Conservation (phyloP, 2,329 filamentous ascomycete species). For the Exophiala aquamarina region DNA sequence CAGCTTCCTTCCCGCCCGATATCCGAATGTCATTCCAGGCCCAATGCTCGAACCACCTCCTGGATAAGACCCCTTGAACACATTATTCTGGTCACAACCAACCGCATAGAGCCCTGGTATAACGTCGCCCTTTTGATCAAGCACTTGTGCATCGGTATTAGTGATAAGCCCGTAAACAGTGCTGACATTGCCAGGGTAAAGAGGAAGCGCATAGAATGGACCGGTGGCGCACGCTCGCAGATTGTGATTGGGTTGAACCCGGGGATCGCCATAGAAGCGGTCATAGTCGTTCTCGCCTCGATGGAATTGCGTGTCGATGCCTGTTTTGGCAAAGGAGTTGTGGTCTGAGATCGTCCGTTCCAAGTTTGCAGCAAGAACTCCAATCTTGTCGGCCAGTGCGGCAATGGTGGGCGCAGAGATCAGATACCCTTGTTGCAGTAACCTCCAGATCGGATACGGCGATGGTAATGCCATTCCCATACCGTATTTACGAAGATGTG, state of each 20-base stretch:
- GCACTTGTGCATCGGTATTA: slow-evolving; percentile 10
- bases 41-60: slow-evolving; percentile 16
- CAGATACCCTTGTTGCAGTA: slow-evolving; percentile 12
- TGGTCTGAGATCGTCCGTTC: slow-evolving; percentile 21
- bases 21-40: slow-evolving; percentile 18
- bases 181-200: slow-evolving; percentile 40
- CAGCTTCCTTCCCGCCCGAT: slow-evolving; percentile 6
- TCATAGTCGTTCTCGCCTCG: slow-evolving; percentile 37
- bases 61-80: slow-evolving; percentile 9
- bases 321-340: slow-evolving; percentile 32
- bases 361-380: slow-evolving; percentile 4
- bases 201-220: slow-evolving; percentile 36
- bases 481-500: slow-evolving; percentile 10
- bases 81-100: slow-evolving; percentile 8
- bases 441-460: slow-evolving; percentile 6
- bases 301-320: slow-evolving; percentile 35
- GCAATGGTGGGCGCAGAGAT: slow-evolving; percentile 10
- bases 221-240: slow-evolving; percentile 31
- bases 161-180: slow-evolving; percentile 25
- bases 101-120: slow-evolving; percentile 16
- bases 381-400: slow-evolving; percentile 11
- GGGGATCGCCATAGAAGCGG: slow-evolving; percentile 35
- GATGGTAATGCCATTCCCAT: slow-evolving; percentile 15
- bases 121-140: slow-evolving; percentile 1
- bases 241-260: slow-evolving; percentile 32